These are phyloP conservation scores for Backusella tarrabulga DNA, from an alignment of 192 early-diverging fungal species.

Conservation along the genomic window DNA sequence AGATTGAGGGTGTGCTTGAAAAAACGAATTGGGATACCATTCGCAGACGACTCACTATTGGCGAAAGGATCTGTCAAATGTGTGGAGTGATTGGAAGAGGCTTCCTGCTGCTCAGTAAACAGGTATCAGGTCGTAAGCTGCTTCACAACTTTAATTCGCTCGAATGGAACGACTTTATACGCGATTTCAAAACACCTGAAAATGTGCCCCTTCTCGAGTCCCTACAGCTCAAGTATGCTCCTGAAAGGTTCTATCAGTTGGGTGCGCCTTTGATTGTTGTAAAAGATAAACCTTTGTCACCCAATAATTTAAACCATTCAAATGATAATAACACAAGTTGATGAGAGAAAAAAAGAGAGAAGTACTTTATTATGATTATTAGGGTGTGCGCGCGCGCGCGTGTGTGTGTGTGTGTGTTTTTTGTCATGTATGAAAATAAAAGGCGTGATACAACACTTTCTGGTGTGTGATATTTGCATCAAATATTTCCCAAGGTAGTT, in stretches of 20 bases:
- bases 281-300: background rate
- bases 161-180: slow-evolving; percentile 28
- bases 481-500: slow-evolving; percentile 3
- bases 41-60: slow-evolving; percentile 32
- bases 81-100: slow-evolving; percentile 22
- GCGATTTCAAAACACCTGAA: slow-evolving; percentile 25
- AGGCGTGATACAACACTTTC: background rate
- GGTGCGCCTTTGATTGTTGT: background rate
- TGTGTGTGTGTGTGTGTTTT: too few relatives aligned
- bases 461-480: background rate
- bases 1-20: slow-evolving; percentile 26
- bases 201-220: slow-evolving; percentile 4
- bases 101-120: slow-evolving; percentile 26
- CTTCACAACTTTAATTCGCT: slow-evolving; percentile 31
- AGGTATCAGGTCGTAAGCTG: slow-evolving; percentile 33
- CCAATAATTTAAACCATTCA: background rate
- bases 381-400: background rate
- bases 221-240: slow-evolving; percentile 16
- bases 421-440: background rate
- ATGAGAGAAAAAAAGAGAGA: background rate
- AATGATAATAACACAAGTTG: background rate
- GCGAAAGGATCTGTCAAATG: slow-evolving; percentile 32
- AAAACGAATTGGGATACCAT: slow-evolving; percentile 39
- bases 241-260: slow-evolving; percentile 15
- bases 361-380: background rate